phyloP scores from a whole-genome alignment of 2,329 filamentous ascomycete genomes.

The Phyllosticta citriasiana region DNA sequence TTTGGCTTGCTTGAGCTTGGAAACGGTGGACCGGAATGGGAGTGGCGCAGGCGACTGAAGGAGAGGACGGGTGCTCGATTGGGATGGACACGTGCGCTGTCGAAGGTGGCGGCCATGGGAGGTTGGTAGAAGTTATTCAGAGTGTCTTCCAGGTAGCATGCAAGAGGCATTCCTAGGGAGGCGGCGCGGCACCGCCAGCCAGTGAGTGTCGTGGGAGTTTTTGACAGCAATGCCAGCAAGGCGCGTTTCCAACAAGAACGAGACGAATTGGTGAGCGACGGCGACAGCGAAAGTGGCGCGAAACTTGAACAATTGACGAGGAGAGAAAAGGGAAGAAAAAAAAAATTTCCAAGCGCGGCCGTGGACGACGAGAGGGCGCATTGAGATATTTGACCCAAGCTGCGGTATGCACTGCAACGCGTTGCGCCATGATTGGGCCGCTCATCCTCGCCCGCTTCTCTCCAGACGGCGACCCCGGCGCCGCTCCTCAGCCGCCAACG shows the following conservation, averaged over 20 bases:
- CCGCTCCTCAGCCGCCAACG: background rate
- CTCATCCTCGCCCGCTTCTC: background rate
- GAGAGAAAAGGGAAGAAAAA: background rate
- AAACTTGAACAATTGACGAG: too few relatives aligned
- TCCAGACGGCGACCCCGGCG: background rate
- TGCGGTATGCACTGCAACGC: background rate
- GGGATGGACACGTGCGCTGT: background rate
- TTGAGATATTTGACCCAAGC: background rate
- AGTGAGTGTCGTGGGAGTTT: background rate
- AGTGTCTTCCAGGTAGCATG: background rate
- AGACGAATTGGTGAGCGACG: background rate
- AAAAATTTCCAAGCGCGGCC: background rate
- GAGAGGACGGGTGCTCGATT: background rate
- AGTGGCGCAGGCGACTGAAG: background rate
- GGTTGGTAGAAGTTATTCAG: background rate
- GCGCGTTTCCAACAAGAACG: too few relatives aligned
- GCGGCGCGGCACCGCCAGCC: background rate
- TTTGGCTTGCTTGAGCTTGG: too few relatives aligned
- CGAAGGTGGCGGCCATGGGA: background rate
- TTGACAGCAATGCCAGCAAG: background rate
- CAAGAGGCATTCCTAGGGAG: background rate
- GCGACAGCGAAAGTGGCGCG: background rate
- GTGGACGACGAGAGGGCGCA: too few relatives aligned
- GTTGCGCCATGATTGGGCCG: background rate
- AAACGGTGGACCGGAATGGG: background rate